phyloP scores from a whole-genome alignment of 2,329 filamentous ascomycete species.

The Diaporthe vaccinii region DNA sequence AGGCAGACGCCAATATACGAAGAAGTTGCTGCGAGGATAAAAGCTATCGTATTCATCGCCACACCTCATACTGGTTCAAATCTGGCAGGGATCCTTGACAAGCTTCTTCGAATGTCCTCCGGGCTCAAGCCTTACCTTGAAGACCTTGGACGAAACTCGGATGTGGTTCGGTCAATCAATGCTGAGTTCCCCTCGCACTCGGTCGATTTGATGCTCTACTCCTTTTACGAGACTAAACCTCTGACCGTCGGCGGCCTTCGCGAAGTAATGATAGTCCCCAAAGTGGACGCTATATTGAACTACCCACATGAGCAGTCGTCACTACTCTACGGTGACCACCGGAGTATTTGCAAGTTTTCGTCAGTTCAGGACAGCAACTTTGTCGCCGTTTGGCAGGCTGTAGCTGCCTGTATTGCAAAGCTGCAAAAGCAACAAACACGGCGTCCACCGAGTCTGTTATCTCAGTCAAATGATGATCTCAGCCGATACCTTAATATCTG shows the following conservation, averaged over 20 bases:
- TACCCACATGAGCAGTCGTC: not conserved
- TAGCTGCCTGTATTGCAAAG: not conserved
- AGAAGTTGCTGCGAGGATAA: not conserved
- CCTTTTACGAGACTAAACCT: not conserved
- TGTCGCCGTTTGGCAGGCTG: not conserved
- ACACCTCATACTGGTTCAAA: not conserved
- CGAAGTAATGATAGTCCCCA: slow-evolving; percentile 1
- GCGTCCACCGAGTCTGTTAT: not conserved
- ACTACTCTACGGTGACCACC: not conserved
- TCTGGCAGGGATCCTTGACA: not conserved
- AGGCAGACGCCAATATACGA: not conserved
- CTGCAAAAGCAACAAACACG: too few species aligned
- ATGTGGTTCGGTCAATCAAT: not conserved
- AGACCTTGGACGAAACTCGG: not conserved
- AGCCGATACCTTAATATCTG: not conserved
- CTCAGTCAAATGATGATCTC: not conserved
- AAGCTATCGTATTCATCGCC: not conserved
- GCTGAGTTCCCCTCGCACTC: not conserved
- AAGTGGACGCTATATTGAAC: not conserved
- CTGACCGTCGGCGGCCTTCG: not conserved
- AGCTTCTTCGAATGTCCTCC: not conserved
- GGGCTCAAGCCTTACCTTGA: not conserved
- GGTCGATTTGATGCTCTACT: not conserved
- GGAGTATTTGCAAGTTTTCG: not conserved
- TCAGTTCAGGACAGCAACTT: not conserved